Evolutionary conservation across 2,329 filamentous ascomycete species (phyloP).

Genomic region (Hypoxylon sp.): DNA sequence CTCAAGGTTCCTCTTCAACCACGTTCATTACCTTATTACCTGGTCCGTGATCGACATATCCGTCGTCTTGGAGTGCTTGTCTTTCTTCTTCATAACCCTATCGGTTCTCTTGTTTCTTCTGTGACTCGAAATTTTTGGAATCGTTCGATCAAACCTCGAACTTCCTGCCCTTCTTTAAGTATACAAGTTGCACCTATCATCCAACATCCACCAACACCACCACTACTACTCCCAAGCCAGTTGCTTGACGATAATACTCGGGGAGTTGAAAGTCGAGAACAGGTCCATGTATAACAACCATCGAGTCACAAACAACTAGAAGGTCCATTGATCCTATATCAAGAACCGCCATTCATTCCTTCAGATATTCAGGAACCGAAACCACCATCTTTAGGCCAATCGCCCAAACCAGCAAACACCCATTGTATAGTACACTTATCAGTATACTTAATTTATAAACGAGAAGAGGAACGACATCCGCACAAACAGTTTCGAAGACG

Average conservation of each 20-base stretch:
- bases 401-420: conserved; percentile 42
- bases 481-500: conserved; percentile 24
- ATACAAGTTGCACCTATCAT: conserved; percentile 39
- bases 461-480: conserved; percentile 27
- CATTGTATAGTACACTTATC: conserved; percentile 45
- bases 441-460: conserved; percentile 47
- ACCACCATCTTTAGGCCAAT: conserved; percentile 49
- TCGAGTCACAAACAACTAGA: conserved; percentile 44
- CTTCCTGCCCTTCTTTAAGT: conserved; percentile 48
- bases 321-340: conserved; percentile 37
- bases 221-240: too few relatives aligned
- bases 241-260: conserved; percentile 41
- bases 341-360: conserved; percentile 48
- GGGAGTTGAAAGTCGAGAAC: conserved; percentile 35
- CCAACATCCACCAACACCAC: conserved; percentile 19
- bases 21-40: conserved; percentile 45
- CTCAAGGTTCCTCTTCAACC: conserved; percentile 46
- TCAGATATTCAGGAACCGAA: conserved; percentile 45
- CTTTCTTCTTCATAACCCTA: conserved; percentile 47
- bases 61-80: conserved; percentile 45
- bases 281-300: conserved; percentile 45
- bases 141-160: conserved; percentile 42
- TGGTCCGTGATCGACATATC: conserved; percentile 49
- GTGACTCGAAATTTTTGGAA: conserved; percentile 47
- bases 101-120: conserved; percentile 49